Evolutionary conservation across 2,329 filamentous ascomycete species (phyloP), one percentile per base, ranked within the genome.

Genomic region (Colletotrichum chlorophyti): DNA sequence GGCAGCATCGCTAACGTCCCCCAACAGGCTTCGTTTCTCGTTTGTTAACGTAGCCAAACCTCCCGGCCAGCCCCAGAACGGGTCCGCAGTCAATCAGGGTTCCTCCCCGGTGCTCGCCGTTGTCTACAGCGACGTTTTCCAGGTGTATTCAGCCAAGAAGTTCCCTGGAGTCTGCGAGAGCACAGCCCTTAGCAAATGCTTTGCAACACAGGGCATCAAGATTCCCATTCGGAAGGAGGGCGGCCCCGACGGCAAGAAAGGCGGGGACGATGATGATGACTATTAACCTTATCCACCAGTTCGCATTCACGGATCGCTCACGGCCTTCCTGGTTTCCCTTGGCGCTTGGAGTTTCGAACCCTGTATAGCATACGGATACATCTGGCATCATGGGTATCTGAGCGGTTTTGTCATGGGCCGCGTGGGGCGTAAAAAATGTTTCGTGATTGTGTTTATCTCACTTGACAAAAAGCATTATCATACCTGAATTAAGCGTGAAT

Each of bases 121-220:
- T 8, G 89, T 87, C 66, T 98, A 94, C 75, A 96, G 91, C 43
- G 90, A 96, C 5, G 83, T 87, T 3, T 98, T 99, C 79, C 91
- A 92, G 51, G 95, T 99, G 26, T 98, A 90, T 75, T 96, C 91
- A 3, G 95, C 95, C 43, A 99, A 99, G 82, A 97, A 97, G 69
- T 99, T 99, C 74, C 95, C 95, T 0, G 95, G 95, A 35, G 95
- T 99, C 1, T 97, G 96, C 57, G 94, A 98, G 72, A 96, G 91
- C 72, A 99, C 95, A 0, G 76, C 87, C 4, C 78, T 98, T 15
- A 97, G 93, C 81, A 97, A 96, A 74, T 91, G 87, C 61, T 98
- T 99, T 76, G 94, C 95, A 4, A 82, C 85, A 2, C 95, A 99
- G 69, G 95, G 95, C 21, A 96, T 97, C 75, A 97, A 97, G 75